phyloP scores from a whole-genome alignment of 495 filamentous ascomycete species.

The Trichoderma parareesei region DNA sequence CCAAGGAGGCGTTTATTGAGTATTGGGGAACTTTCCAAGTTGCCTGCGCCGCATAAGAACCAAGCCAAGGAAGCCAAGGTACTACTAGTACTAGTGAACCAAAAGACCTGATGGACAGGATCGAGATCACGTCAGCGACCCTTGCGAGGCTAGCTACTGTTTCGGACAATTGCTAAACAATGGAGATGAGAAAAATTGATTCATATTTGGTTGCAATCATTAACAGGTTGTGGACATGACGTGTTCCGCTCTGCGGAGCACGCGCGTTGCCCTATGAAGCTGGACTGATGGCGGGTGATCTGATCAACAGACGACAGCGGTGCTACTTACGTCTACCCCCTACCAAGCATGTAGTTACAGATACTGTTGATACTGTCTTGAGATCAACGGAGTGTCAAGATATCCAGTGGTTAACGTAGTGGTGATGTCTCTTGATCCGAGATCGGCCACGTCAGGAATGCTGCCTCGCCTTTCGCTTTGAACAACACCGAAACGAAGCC shows the following conservation, averaged over 20 bases:
- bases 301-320: background rate
- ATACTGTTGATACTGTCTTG: no score
- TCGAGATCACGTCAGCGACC: slow-evolving; percentile 6
- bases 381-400: background rate
- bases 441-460: background rate
- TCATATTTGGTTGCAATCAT: background rate
- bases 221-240: background rate
- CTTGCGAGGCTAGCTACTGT: background rate
- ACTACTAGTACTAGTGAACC: no score
- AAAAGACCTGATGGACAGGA: background rate
- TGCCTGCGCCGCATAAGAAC: background rate
- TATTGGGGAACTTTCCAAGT: background rate
- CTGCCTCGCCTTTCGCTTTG: no score
- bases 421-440: background rate
- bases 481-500: background rate
- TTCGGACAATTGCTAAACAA: background rate
- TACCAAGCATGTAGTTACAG: no score
- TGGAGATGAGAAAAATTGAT: background rate
- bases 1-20: no score
- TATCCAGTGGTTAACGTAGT: background rate
- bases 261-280: background rate
- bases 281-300: background rate
- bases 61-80: background rate
- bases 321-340: background rate
- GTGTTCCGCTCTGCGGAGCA: background rate